phyloP scores from a whole-genome alignment of 352 stramenopile genomes.

The Blastocystis hominis region DNA sequence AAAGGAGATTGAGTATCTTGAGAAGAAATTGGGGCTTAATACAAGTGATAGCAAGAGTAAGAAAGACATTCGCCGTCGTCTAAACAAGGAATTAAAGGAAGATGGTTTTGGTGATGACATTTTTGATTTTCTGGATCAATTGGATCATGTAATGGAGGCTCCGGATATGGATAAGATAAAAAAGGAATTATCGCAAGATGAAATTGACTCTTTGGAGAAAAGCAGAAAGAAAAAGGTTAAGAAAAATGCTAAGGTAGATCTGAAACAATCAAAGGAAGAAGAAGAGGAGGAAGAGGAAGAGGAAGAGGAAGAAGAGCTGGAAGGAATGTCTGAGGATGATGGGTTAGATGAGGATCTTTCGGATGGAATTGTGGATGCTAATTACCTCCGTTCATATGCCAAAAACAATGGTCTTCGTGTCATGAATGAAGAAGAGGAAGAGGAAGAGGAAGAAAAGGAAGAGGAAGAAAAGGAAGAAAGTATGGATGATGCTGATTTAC shows the following conservation, averaged over 20 bases:
- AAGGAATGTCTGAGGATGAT: conserved; percentile 10
- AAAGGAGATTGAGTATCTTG: conserved; percentile 42
- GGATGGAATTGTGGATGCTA: neutral
- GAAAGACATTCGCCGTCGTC: neutral
- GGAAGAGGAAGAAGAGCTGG: neutral
- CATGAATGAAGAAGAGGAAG: neutral
- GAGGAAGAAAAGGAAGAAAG: neutral
- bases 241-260: neutral
- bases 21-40: conserved; percentile 29
- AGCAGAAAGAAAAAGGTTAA: neutral
- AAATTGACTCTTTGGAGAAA: conserved; percentile 11
- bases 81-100: conserved; percentile 52
- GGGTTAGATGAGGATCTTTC: conserved; percentile 15
- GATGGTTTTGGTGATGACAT: conserved; percentile 55
- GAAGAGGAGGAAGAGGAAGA: neutral
- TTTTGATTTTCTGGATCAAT: conserved; percentile 32
- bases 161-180: neutral
- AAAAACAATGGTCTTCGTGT: conserved; percentile 1
- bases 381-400: conserved; percentile 18
- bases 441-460: conserved; percentile 12
- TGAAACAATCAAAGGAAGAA: neutral
- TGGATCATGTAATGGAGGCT: conserved; percentile 24
- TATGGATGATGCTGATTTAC: neutral
- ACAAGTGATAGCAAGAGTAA: neutral
- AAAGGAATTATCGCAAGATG: neutral